Evolutionary conservation across 75 land plant species (phyloP), one percentile per base, ranked within the genome.

Genomic region (Larix kaempferi): DNA sequence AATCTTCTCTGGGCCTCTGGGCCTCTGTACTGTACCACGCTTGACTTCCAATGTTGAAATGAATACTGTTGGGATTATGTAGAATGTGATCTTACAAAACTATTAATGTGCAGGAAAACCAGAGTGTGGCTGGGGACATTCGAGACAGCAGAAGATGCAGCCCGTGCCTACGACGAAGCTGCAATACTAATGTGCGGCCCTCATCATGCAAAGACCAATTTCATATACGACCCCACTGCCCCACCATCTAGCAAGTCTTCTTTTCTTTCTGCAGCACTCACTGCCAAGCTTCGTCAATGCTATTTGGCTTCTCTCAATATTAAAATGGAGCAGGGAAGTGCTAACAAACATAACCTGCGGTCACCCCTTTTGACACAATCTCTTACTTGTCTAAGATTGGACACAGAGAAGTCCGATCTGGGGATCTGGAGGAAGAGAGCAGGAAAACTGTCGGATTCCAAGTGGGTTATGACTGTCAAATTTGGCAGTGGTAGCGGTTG

Each of bases 51-150:
- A 7, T 44, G 52, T 44, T 4, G 44, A 41, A 44, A 44, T 44
- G 8, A 35, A 35, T 35, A 35, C 3, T 35, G 1, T 35, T 35
- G 37, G 37, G 37, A 3, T 35, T 35, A 39, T 39, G 5, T 39
- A 39, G 41, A 39, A 39, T 39, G 41, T 39, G 41, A 49, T 11
- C 10, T 49, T 49, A 49, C 11, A 1, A 49, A 49, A 76, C 59
- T 65, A 14, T 79, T 60, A 13, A 71, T 33, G 59, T 81, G 75
- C 84, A 95, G 98, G 90, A 93, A 95, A 79, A 93, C 87, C 55
- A 79, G 98, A 75, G 87, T 95, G 16, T 94, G 98, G 98, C 86
- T 94, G 14, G 98, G 98, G 16, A 94, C 98, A 25, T 95, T 91
- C 37, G 91, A 89, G 76, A 93, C 93, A 6, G 91, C 91, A 0